phyloP scores from a whole-genome alignment of 2,329 filamentous ascomycete species.

The Cladosporium phlei region DNA sequence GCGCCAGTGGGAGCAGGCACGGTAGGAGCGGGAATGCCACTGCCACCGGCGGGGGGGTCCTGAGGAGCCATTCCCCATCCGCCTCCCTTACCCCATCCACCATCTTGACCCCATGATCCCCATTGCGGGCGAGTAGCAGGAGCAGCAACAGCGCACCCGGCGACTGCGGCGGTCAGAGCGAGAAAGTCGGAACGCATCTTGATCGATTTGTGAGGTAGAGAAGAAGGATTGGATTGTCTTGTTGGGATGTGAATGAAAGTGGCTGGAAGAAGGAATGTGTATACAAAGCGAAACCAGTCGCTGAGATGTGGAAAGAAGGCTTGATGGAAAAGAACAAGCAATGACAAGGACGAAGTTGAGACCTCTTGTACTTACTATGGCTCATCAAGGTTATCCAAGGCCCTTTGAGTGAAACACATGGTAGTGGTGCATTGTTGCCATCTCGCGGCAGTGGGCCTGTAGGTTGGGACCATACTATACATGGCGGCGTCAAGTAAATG shows the following conservation, averaged over 20 bases:
- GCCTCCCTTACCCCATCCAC: conserved; percentile 4
- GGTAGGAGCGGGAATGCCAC: not conserved
- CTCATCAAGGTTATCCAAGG: no score
- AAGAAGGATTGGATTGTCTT: not conserved
- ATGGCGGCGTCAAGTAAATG: not conserved
- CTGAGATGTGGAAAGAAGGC: not conserved
- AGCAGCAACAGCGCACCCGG: conserved; percentile 10
- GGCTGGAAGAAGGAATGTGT: conserved; percentile 1
- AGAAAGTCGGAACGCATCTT: conserved; percentile 10
- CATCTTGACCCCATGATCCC: conserved; percentile 5
- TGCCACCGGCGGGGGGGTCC: not conserved
- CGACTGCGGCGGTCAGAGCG: conserved; percentile 11
- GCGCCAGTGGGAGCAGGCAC: not conserved
- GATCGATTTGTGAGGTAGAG: not conserved
- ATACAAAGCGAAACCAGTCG: conserved; percentile 10
- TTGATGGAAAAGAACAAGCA: conserved; percentile 12
- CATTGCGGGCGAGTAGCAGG: conserved; percentile 10
- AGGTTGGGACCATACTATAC: not conserved
- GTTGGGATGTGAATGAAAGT: not conserved
- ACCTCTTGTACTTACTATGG: conserved; percentile 8
- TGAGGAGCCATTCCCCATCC: not conserved
- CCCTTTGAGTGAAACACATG: conserved; percentile 8
- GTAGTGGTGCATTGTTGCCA: not conserved
- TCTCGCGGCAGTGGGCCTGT: not conserved
- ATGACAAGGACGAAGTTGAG: conserved; percentile 4